Evolutionary conservation across 2,329 filamentous ascomycete species (phyloP).

Genomic region (Gyromitra esculenta): DNA sequence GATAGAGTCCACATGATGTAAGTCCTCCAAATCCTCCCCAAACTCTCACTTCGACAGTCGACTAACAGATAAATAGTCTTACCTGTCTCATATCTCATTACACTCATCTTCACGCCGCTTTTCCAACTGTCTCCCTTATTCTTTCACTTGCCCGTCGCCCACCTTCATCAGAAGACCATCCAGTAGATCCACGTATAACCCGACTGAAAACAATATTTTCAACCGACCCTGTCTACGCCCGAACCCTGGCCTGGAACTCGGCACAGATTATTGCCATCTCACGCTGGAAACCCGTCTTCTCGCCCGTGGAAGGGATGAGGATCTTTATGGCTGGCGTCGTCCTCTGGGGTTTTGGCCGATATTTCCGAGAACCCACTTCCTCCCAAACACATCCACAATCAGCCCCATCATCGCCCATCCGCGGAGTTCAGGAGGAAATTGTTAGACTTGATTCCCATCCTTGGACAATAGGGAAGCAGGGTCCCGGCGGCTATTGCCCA

Average conservation of each 20-base stretch:
- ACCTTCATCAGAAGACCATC: slow-evolving; percentile 37
- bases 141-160: slow-evolving; percentile 54
- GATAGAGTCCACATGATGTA: slow-evolving; percentile 50
- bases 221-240: slow-evolving; percentile 55
- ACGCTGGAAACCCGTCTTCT: slow-evolving; percentile 56
- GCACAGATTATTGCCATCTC: slow-evolving; percentile 58
- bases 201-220: slow-evolving; percentile 55
- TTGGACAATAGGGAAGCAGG: slow-evolving; percentile 46
- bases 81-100: slow-evolving; percentile 57
- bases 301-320: slow-evolving; percentile 56
- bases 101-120: slow-evolving; percentile 57
- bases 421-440: slow-evolving; percentile 52
- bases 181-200: slow-evolving; percentile 54
- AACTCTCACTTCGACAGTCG: not conserved
- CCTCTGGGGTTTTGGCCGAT: slow-evolving; percentile 57
- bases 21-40: slow-evolving; percentile 13
- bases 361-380: slow-evolving; percentile 52
- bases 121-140: slow-evolving; percentile 54
- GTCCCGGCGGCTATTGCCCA: slow-evolving; percentile 38
- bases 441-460: slow-evolving; percentile 54
- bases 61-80: slow-evolving; percentile 51
- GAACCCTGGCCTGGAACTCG: slow-evolving; percentile 57
- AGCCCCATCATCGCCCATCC: slow-evolving; percentile 41
- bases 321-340: slow-evolving; percentile 58
- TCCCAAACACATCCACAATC: slow-evolving; percentile 29